These are phyloP conservation scores for Graphilbum ipis-grandicollis DNA, from an alignment of 2,329 filamentous ascomycete genomes.

Conservation along the genomic window DNA sequence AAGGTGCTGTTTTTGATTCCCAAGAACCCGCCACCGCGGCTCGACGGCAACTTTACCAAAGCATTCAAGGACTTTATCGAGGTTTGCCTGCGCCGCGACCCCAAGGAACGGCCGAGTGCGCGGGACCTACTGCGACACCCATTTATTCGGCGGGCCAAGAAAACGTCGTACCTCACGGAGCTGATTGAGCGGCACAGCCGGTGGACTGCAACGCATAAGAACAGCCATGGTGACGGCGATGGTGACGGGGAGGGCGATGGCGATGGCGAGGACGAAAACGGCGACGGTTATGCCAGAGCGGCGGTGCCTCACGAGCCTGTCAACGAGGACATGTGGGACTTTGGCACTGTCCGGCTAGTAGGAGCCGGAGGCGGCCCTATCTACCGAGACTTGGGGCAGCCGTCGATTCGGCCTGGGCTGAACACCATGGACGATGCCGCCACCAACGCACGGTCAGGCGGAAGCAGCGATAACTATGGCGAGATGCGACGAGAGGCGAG, in stretches of 20 bases:
- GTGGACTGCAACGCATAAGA: conserved; percentile 67
- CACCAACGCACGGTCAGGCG: conserved; percentile 53
- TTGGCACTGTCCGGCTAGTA: conserved; percentile 82
- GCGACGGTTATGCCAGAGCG: conserved; percentile 17
- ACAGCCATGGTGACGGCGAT: conserved; percentile 28
- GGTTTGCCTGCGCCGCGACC: conserved; percentile 73
- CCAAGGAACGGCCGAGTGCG: conserved; percentile 71
- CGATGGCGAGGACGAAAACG: too few species aligned
- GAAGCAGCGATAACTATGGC: conserved; percentile 31
- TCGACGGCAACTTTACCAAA: conserved; percentile 69
- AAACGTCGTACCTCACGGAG: conserved; percentile 91
- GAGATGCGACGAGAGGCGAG: conserved; percentile 32
- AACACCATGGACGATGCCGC: conserved; percentile 65
- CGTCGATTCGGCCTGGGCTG: conserved; percentile 41
- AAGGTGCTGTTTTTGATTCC: conserved; percentile 94
- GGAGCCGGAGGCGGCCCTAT: conserved; percentile 28
- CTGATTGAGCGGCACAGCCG: conserved; percentile 80
- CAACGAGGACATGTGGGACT: conserved; percentile 91
- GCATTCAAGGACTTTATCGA: conserved; percentile 74
- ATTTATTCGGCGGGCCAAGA: conserved; percentile 82
- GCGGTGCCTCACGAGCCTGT: conserved; percentile 24
- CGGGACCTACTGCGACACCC: conserved; percentile 77
- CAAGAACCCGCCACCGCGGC: conserved; percentile 71
- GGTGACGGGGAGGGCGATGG: conserved; percentile 48
- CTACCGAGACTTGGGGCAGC: conserved; percentile 11